These are phyloP conservation scores for Candida lessepsii DNA, from an alignment of 805 yeast genomes.

Conservation along the genomic window DNA sequence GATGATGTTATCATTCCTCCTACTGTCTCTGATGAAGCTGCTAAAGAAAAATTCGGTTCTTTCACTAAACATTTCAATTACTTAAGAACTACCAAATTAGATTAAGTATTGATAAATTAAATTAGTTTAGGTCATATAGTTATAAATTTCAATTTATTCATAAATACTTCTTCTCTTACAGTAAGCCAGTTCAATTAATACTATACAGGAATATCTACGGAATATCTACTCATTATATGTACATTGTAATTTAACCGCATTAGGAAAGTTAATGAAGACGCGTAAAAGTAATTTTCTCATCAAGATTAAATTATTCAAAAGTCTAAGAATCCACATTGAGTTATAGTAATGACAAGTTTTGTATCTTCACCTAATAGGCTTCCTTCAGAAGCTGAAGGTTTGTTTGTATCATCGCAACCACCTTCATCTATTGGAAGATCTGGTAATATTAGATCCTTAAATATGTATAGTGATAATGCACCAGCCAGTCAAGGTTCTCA, in stretches of 20 bases:
- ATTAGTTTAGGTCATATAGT: no score
- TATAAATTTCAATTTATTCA: no score
- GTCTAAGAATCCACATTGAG: no score
- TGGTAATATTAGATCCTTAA: conserved; percentile 31
- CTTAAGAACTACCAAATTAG: conserved; percentile 62
- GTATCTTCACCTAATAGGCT: conserved; percentile 43
- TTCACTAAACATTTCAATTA: conserved; percentile 86
- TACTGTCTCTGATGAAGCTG: conserved; percentile 57
- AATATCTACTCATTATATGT: no score
- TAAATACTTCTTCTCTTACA: no score
- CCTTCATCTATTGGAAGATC: conserved; percentile 41
- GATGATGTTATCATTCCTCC: conserved; percentile 75
- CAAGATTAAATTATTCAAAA: not conserved
- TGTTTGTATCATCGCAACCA: conserved; percentile 41
- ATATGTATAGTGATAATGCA: conserved; percentile 26
- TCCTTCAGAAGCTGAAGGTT: conserved; percentile 44
- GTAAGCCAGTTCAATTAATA: no score
- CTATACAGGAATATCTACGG: no score
- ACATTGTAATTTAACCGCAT: conserved; percentile 19
- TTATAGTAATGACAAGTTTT: conserved; percentile 34
- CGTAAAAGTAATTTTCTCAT: conserved; percentile 1
- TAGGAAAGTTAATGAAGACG: conserved; percentile 18
- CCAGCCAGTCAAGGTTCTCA: conserved; percentile 12
- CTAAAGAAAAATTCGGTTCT: conserved; percentile 75
- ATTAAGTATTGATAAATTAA: conserved; percentile 14